These are phyloP conservation scores for Epichloe sibirici DNA, from an alignment of 2,329 filamentous ascomycete genomes.

Conservation along the genomic window DNA sequence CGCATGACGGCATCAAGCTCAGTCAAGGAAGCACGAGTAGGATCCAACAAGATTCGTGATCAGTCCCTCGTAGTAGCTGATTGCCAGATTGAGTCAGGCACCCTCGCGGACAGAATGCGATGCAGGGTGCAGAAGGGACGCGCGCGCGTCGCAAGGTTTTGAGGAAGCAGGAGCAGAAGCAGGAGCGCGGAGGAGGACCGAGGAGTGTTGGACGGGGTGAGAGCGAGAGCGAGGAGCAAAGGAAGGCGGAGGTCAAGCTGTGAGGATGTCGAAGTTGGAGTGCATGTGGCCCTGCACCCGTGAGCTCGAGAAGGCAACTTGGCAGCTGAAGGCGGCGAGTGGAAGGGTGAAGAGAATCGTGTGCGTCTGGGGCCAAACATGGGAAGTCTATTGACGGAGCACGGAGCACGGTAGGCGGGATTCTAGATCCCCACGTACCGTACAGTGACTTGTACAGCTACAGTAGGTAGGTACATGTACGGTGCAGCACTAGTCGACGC, in stretches of 20 bases:
- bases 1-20: conserved; percentile 20
- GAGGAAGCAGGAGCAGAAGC: background rate
- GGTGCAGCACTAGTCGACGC: too few relatives aligned
- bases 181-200: background rate
- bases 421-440: background rate
- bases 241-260: background rate
- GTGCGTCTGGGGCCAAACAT: background rate
- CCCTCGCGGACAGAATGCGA: background rate
- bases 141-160: conserved; percentile 3
- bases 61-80: background rate
- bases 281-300: conserved; percentile 13
- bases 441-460: too few relatives aligned
- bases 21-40: background rate
- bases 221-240: background rate
- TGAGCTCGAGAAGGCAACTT: conserved; percentile 1
- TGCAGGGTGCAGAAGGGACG: background rate
- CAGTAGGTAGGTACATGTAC: too few relatives aligned
- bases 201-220: conserved; percentile 1
- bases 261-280: conserved; percentile 1
- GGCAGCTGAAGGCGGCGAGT: background rate
- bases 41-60: background rate
- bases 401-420: background rate
- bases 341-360: background rate
- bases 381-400: background rate
- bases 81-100: background rate